Base-by-base conservation (phyloP, 768 basidiomycete genomes). In the Termitomyces bulborhizus region DNA sequence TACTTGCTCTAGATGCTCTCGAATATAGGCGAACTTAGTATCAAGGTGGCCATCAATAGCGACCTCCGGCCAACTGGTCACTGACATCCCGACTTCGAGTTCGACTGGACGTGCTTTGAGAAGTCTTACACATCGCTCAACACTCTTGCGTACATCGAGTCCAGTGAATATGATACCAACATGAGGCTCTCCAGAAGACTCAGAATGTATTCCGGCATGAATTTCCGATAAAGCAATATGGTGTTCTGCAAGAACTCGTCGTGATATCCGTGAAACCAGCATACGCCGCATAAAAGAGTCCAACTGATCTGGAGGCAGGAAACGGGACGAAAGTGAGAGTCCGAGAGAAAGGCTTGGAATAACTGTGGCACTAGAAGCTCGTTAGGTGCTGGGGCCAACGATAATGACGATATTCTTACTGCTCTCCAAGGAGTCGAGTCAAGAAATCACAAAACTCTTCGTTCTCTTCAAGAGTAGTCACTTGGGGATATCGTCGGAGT, bases 251-350 rank as follows among this genome's bases (percentile, higher is more conserved):
- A 96, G 78, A 32, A 96, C 93, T 32, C 93, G 84, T 21, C 93
- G 80, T 12, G 92, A 93, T 67, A 94, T 93, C 51, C 93, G 81
- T 2, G 93, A 94, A 47, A 92, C 81, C 9, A 96, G 79, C 93
- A 96, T 96, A 24, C 92, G 83, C 24, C 85, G 81, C 87, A 93
- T 91, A 68, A 93, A 92, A 2, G 88, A 78, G 67, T 94, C 92
- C 12, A 95, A 76, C 40, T 81, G 77, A 56, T 93, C 90, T 0
- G 93, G 86, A 0, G 82, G 75, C 7, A 95, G 79, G 65, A 86
- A 82, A 1, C 84, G 86, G 15, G 92, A 93, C 0, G 90, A 84
- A n/a, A 93, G 76, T 24, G 92, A 91, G 32, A 94, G 73, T 5
- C 93, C 91, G 5, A 94, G 82, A 15, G 86, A 85, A 8, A 91